These are phyloP conservation scores for Pseudopithomyces maydicus DNA, from an alignment of 2,329 filamentous ascomycete genomes.

Conservation along the genomic window DNA sequence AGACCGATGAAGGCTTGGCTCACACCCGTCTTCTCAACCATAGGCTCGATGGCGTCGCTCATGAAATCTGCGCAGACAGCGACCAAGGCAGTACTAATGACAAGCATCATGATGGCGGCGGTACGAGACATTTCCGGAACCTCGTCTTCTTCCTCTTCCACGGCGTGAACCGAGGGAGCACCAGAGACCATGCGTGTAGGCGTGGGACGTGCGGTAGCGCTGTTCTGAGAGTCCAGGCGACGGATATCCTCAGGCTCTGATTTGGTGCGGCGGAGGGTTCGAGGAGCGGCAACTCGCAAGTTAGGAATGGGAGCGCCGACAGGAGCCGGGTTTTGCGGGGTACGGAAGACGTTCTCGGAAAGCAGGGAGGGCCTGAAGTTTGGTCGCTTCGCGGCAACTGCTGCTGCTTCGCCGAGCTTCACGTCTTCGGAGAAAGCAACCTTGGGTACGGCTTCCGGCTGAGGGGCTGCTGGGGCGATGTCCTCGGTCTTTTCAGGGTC, in stretches of 20 bases:
- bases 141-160: slow-evolving; percentile 36
- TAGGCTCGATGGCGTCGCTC: slow-evolving; percentile 70
- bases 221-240: slow-evolving; percentile 24
- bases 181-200: slow-evolving; percentile 18
- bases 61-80: slow-evolving; percentile 72
- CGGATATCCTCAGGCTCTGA: slow-evolving; percentile 45
- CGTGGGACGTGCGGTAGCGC: slow-evolving; percentile 22
- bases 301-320: slow-evolving; percentile 33
- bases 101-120: slow-evolving; percentile 57
- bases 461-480: neutral
- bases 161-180: slow-evolving; percentile 19
- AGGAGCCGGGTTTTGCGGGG: slow-evolving; percentile 43
- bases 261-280: slow-evolving; percentile 37
- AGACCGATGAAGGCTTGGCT: slow-evolving; percentile 77
- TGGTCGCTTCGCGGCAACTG: slow-evolving; percentile 59
- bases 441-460: slow-evolving; percentile 22
- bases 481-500: slow-evolving; percentile 32
- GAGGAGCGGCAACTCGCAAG: slow-evolving; percentile 38
- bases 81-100: slow-evolving; percentile 56
- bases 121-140: slow-evolving; percentile 60
- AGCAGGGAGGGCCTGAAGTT: slow-evolving; percentile 68
- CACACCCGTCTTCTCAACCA: slow-evolving; percentile 63
- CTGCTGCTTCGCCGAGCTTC: slow-evolving; percentile 25
- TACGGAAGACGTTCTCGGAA: slow-evolving; percentile 71
- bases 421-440: slow-evolving; percentile 49